Evolutionary conservation across 2,329 filamentous ascomycete species (phyloP).

Genomic region (Sclerotiophoma versabilis): DNA sequence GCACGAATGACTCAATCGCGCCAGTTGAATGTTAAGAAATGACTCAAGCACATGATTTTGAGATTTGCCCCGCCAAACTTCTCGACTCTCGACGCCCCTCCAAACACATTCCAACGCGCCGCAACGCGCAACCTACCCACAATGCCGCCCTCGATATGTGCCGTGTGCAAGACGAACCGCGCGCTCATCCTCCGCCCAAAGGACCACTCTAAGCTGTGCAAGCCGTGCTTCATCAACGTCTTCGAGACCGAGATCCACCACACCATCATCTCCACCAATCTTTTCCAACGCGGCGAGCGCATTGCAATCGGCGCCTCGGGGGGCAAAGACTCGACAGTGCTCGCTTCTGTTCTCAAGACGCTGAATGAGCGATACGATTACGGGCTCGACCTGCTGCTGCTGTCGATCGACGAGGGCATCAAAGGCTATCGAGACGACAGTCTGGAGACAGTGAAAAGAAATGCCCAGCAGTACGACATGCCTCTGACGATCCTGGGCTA

Average conservation of each 20-base stretch:
- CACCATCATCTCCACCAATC: constrained; percentile 80
- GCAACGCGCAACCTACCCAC: constrained; percentile 14
- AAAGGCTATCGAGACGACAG: constrained; percentile 96
- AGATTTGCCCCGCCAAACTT: constrained; percentile 14
- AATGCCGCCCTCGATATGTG: constrained; percentile 82
- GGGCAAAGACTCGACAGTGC: constrained; percentile 95
- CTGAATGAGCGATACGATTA: constrained; percentile 90
- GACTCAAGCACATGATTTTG: constrained; percentile 7
- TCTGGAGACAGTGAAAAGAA: constrained; percentile 93
- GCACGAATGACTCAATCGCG: background rate
- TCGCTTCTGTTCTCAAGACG: constrained; percentile 93
- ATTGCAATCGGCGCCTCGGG: constrained; percentile 96
- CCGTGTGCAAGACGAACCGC: constrained; percentile 75
- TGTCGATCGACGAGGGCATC: constrained; percentile 97
- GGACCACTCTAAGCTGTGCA: constrained; percentile 93
- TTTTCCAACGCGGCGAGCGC: constrained; percentile 84
- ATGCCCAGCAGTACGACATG: constrained; percentile 90
- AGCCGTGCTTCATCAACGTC: constrained; percentile 80
- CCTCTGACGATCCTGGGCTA: constrained; percentile 92
- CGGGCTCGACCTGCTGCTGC: constrained; percentile 80
- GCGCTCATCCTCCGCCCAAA: constrained; percentile 94
- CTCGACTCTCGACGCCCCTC: constrained; percentile 1
- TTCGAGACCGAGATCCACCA: constrained; percentile 96
- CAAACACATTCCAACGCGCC: background rate
- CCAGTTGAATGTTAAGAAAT: constrained; percentile 2